Percentiles rank a stretch among this genome's conserved stretches.
These are phyloP conservation scores for Lecanicillium sp. DNA, from an alignment of 2,329 filamentous ascomycete genomes.

Conservation along the genomic window DNA sequence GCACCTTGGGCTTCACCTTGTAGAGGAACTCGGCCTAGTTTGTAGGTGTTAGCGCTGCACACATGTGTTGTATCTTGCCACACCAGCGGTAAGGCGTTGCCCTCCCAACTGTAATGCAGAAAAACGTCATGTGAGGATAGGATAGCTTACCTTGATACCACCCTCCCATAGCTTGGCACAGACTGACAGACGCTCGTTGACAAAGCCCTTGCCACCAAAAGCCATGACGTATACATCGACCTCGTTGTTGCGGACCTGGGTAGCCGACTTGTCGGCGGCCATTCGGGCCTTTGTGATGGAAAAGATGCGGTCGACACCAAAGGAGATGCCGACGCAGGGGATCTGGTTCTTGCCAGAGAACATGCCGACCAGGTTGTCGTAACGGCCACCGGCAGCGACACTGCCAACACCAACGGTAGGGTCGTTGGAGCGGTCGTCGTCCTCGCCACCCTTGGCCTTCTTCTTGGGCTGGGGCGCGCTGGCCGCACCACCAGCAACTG, in stretches of 20 bases:
- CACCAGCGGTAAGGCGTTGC: too few species aligned
- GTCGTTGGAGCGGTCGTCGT: conserved; percentile 66
- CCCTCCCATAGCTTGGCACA: conserved; percentile 75
- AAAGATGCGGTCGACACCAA: conserved; percentile 93
- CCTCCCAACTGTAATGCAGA: too few species aligned
- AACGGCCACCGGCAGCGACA: conserved; percentile 83
- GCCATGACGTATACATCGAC: conserved; percentile 95
- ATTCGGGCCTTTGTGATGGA: conserved; percentile 78
- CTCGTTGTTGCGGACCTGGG: conserved; percentile 56
- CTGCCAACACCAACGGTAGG: conserved; percentile 80
- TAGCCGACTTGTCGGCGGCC: conserved; percentile 51
- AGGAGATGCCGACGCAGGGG: conserved; percentile 63
- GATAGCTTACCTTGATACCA: conserved; percentile 73
- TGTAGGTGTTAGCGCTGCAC: conserved; percentile 17
- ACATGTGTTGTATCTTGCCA: too few species aligned
- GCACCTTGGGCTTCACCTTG: conserved; percentile 86
- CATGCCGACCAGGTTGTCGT: conserved; percentile 92
- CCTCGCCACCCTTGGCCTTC: conserved; percentile 48
- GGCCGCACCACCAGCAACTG: conserved; percentile 31
- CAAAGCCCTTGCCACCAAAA: conserved; percentile 79
- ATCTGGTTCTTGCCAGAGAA: conserved; percentile 81
- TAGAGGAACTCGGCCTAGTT: conserved; percentile 72
- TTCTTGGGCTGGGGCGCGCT: conserved; percentile 40
- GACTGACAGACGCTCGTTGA: conserved; percentile 79
- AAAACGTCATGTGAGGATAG: too few species aligned